These are phyloP conservation scores for Dactylis glomerata DNA, from an alignment of 176 grass and related monocot genomes.

Conservation along the genomic window DNA sequence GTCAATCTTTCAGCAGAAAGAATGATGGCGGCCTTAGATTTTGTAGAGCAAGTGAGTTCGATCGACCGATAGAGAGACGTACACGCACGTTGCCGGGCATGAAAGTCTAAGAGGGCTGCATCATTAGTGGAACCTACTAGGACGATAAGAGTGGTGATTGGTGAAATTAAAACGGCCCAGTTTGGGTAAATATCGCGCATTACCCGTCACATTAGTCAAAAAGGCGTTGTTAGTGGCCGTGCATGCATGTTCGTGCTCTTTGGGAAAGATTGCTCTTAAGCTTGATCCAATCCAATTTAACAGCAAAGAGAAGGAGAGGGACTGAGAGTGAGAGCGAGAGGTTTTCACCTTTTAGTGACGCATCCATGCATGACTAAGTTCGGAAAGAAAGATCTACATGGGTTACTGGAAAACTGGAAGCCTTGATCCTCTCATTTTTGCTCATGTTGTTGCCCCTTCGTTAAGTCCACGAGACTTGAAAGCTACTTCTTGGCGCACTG, in stretches of 20 bases:
- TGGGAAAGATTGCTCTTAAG: neutral
- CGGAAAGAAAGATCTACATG: neutral
- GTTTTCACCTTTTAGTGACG: neutral
- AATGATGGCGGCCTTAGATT: neutral
- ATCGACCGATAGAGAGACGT: neutral
- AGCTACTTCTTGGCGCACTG: neutral
- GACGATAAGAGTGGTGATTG: neutral
- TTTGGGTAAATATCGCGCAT: neutral
- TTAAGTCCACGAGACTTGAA: constrained; percentile 8
- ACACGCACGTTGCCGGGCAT: too few relatives aligned
- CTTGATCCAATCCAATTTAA: neutral
- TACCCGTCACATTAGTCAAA: neutral
- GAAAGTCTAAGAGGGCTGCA: neutral
- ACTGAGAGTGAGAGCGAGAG: neutral
- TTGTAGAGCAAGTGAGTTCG: neutral
- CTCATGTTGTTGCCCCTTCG: neutral
- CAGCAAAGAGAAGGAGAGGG: neutral
- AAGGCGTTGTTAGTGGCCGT: neutral
- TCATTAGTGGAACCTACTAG: neutral
- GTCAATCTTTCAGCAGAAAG: neutral
- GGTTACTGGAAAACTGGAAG: neutral
- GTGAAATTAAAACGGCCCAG: neutral
- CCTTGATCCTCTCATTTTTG: neutral
- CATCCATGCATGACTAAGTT: neutral
- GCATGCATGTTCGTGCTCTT: neutral